Base-by-base conservation (phyloP, 768 basidiomycete genomes). In the Boletus sensibilis region DNA sequence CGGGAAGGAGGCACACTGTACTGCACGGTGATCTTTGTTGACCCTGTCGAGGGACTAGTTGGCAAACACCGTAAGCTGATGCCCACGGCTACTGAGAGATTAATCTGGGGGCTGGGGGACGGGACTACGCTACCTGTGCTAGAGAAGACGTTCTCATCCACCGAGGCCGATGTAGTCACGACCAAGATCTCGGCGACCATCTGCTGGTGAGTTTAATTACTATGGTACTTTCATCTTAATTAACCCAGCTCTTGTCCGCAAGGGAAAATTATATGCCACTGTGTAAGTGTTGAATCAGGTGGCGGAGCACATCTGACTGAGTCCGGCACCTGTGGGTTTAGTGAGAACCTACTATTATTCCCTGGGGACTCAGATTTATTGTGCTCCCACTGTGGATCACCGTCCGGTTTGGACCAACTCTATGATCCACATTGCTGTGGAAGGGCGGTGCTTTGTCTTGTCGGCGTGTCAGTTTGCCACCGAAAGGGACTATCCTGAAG, bases 231-330 rank as follows among this genome's bases (percentile, higher is more conserved):
- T 35, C 5, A 31, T 33, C 41, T 50, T 0, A 13, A n/a, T 53
- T 52, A 3, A 49, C 20, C 10, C 18, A 18, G 40, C 20, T 23
- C 29, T 34, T 12, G 31, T 42, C n/a, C n/a, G 12, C 50, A 49
- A 86, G 85, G 86, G 86, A 87, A 58, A 86, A 87, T 63, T 85
- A 85, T 57, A 85, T 86, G 84, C 86, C 86, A 20, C 64, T 86
- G 53, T 64, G 82, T 84, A 55, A 45, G 82, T 72, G 40, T 33
- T 1, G 46, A n/a, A 27, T 38, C 20, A 33, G 34, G 16, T 3
- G 5, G 31, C 11, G 29, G n/a, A 25, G 27, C 20, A 25, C 6
- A 4, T 40, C 44, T 55, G 52, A 61, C 50, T 29, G 49, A 52
- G 27, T 33, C 41, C 41, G 38, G 53, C 41, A 25, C 12, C 13